Evolutionary conservation across 768 basidiomycete genomes (phyloP).

Genomic region (Scleroderma bovista): DNA sequence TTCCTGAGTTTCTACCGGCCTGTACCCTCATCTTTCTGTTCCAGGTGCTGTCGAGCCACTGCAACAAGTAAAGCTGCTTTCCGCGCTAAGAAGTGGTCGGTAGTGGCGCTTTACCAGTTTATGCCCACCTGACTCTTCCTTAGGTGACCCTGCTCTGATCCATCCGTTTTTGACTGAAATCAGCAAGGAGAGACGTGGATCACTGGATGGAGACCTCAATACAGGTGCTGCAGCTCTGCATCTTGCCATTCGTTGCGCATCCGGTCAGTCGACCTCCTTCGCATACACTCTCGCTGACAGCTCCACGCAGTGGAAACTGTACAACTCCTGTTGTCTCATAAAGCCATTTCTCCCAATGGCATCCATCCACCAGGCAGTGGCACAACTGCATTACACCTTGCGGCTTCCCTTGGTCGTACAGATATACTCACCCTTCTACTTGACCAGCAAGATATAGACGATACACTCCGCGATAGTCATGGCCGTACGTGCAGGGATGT

Average conservation of each 20-base stretch:
- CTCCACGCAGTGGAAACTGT: constrained; percentile 54
- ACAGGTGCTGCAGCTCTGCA: constrained; percentile 73
- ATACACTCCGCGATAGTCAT: constrained; percentile 60
- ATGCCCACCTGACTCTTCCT: neutral
- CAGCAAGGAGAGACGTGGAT: constrained; percentile 53
- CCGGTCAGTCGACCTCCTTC: constrained; percentile 41
- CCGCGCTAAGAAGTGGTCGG: constrained; percentile 58
- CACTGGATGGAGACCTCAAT: constrained; percentile 46
- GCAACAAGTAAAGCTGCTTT: constrained; percentile 60
- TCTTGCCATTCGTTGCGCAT: constrained; percentile 77
- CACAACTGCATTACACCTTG: constrained; percentile 66
- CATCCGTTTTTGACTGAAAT: constrained; percentile 79
- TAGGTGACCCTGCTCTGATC: constrained; percentile 75
- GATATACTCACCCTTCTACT: constrained; percentile 74
- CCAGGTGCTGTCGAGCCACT: constrained; percentile 37
- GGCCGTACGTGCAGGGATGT: constrained; percentile 70
- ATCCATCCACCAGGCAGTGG: constrained; percentile 69
- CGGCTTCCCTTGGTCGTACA: constrained; percentile 63
- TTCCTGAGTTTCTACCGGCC: neutral
- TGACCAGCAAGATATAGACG: constrained; percentile 76
- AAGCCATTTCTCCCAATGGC: constrained; percentile 75
- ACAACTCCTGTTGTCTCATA: constrained; percentile 59
- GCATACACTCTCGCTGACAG: neutral
- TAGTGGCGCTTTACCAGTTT: neutral
- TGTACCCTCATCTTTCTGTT: constrained; percentile 5